Evolutionary conservation across 2,329 filamentous ascomycete species (phyloP), one percentile per base, ranked within the genome.

Genomic region (Tympanopsis confertula): DNA sequence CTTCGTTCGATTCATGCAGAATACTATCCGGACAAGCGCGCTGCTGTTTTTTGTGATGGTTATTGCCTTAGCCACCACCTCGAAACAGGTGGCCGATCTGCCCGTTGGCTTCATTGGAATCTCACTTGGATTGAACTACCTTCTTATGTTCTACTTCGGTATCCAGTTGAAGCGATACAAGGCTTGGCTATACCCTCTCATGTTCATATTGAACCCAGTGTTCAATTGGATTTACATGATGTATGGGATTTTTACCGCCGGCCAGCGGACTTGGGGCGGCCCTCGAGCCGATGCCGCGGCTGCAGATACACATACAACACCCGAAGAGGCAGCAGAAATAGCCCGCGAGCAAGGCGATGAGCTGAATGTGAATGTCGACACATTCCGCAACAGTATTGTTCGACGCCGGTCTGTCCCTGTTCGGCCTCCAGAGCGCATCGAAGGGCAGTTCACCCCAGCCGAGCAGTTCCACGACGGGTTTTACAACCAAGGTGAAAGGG

Each of bases 221-320:
- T 88, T 95, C 69, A 96, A 96, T 60, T 96, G 89, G 89, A 74
- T 86, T 41, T 96, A 96, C 63, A 94, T 95, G 83, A 82, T 94
- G 2, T 94, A 95, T 56, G 88, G 87, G 33, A 93, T 94, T 48
- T 91, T 94, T 58, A 95, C 89, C 1, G 87, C 88, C 20, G 87
- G 88, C 15, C 86, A 94, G 56, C 74, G 89, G 45, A 96, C 89
- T 2, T 98, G 91, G 89, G 89, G 89, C 46, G 89, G 89, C 0
- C 91, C 89, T 10, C 75, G 89, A 50, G 87, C 86, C 2, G 89
- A 96, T 58, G 88, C 88, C 1, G 86, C 83, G 20, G 70, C 78
- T 29, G 88, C 88, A 3, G 82, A 93, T 54, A 65, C 70, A 12
- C 65, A 76, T 41, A 91, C 79, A 0, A 87, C 84, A 1, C 79